Base-by-base conservation (phyloP, 1,139 yeast species). In the Petasospora rhodanensis region DNA sequence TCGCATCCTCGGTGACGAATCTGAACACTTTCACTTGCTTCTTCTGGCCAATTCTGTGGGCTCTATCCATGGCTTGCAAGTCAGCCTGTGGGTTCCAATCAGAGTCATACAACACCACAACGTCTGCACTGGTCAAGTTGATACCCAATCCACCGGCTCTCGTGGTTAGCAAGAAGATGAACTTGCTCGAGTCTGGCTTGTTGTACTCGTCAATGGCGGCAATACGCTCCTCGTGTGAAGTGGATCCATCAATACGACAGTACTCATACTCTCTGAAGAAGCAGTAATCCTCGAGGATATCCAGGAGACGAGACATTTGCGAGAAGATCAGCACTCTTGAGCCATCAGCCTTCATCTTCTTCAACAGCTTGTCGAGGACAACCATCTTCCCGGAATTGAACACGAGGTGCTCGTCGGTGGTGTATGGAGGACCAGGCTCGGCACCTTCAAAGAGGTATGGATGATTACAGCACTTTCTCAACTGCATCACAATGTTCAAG, bases 1-100 rank as follows among this genome's bases (percentile, higher is more conserved):
- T 87, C 10, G 98, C 95, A 59, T 86, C 81, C 53, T 91, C 97
- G 5, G 97, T 89, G 22, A 91, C 94, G 59, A 91, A 83, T 49
- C 98, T 66, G 54, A 72, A 89, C 6, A 91, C 97, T 46, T 79
- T 76, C 7, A 91, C 98, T 61, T 91, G 98, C 54, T 89, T 91
- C 57, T 86, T 89, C 58, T 91, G 98, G 9, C 98, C 98, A 54
- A 91, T 91, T 64, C 98, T 78, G 58, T 91, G 98, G 0, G 98
- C 98, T 55, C 98, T 73, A 58, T 91, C 98, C 98, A 91, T 91
- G 1, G 98, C 97, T 61, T 91, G 98, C 50, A 91, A 68, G 68
- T 91, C 98, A 0, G 97, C 97, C 56, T 91, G 98, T 2, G 98
- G 98, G 54, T 91, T 91, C 98, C 98, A 91, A 60, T 91, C 98